phyloP scores from a whole-genome alignment of 192 early-diverging fungal species.

The Lunasporangiospora selenospora region DNA sequence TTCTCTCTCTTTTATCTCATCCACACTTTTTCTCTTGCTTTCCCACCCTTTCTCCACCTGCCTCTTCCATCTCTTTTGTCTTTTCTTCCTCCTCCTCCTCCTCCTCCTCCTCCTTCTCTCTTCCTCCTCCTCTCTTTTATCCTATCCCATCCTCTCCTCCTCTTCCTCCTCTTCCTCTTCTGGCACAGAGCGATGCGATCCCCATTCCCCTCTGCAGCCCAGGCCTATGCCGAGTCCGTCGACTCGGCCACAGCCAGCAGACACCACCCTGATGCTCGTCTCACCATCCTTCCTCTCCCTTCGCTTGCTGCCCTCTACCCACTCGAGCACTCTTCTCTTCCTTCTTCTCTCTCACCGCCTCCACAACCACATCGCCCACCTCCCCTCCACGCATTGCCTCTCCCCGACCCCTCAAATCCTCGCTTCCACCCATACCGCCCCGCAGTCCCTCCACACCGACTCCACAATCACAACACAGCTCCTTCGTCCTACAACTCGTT shows the following conservation, averaged over 20 bases:
- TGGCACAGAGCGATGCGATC: conserved; percentile 22
- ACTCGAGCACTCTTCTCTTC: conserved; percentile 4
- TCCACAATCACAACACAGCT: not conserved
- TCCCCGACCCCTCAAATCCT: conserved; percentile 10
- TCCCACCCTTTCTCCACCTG: not conserved
- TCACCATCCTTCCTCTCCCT: conserved; percentile 42
- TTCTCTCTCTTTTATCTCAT: not conserved
- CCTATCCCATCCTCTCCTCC: not conserved
- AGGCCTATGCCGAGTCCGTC: conserved; percentile 43
- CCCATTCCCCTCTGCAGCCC: conserved; percentile 44
- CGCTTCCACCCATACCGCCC: conserved; percentile 2
- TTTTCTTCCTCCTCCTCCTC: not conserved
- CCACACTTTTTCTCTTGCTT: not conserved
- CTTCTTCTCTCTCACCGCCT: not conserved
- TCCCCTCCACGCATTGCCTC: conserved; percentile 4
- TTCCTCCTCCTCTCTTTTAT: not conserved
- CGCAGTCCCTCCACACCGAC: not conserved
- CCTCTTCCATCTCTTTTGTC: not conserved
- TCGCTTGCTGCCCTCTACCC: conserved; percentile 45
- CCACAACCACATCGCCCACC: conserved; percentile 8
- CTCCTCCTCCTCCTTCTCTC: not conserved
- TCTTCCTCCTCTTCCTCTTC: not conserved
- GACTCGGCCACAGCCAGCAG: conserved; percentile 47
- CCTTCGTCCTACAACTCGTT: conserved; percentile 24
- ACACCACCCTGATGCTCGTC: conserved; percentile 46